Evolutionary conservation across 106 monocot genomes (phyloP).

Genomic region (Posidonia australis): DNA sequence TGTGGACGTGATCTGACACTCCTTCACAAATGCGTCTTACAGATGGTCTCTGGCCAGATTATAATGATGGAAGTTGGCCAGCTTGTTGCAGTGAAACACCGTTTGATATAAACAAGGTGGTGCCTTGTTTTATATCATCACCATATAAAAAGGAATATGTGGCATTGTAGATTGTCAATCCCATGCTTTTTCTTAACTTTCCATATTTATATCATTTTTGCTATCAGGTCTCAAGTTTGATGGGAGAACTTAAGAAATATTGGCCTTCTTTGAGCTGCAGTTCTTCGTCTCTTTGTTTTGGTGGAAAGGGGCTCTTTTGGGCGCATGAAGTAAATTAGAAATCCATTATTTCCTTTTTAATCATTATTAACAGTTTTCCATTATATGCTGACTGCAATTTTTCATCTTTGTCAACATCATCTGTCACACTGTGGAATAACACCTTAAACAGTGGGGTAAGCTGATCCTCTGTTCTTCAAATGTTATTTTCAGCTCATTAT

Average conservation of each 20-base stretch:
- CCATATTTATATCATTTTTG: neutral
- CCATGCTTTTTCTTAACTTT: neutral
- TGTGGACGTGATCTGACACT: too few species aligned
- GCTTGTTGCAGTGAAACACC: constrained; percentile 49
- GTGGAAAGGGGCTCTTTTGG: constrained; percentile 86
- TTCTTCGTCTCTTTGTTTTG: constrained; percentile 53
- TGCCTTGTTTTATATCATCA: neutral
- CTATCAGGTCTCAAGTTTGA: constrained; percentile 50
- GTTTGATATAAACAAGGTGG: constrained; percentile 70
- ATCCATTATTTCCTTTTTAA: neutral
- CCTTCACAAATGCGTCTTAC: too few species aligned
- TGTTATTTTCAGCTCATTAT: too few species aligned
- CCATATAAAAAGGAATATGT: neutral
- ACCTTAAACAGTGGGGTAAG: constrained; percentile 73
- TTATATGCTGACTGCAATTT: neutral
- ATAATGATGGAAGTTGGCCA: constrained; percentile 91
- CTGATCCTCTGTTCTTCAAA: neutral
- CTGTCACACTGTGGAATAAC: constrained; percentile 6
- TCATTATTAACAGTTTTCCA: neutral
- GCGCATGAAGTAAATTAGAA: constrained; percentile 71
- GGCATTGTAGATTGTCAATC: neutral
- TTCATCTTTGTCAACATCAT: constrained; percentile 22
- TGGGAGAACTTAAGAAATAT: constrained; percentile 55
- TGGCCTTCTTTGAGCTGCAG: constrained; percentile 90
- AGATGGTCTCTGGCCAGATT: constrained; percentile 98